Conservation (phyloP, 2,329 filamentous ascomycete species). For the Aurifilum marmelostoma region DNA sequence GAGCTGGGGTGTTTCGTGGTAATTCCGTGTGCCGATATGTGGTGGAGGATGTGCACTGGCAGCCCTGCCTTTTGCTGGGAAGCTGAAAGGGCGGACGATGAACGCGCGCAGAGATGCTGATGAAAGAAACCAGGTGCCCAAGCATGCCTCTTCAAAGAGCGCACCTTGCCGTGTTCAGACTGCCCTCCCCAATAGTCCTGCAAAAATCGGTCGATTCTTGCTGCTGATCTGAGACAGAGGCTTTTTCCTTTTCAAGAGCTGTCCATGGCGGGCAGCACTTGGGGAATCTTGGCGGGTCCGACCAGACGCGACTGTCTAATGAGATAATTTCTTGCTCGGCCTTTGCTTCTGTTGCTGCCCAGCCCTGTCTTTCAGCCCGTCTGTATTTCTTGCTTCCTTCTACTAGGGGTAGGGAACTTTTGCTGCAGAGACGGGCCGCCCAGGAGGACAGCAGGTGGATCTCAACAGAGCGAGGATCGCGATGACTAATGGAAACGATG, state of each 20-base stretch:
- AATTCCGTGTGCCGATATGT: constrained; percentile 6
- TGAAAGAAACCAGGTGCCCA: background rate
- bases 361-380: background rate
- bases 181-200: background rate
- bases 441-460: background rate
- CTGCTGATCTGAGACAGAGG: constrained; percentile 27
- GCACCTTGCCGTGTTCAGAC: constrained; percentile 11
- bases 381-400: background rate
- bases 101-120: background rate
- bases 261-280: background rate
- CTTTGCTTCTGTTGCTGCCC: constrained; percentile 13
- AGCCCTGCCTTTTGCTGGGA: background rate
- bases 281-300: constrained; percentile 24
- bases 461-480: background rate
- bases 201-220: constrained; percentile 9
- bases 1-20: constrained; percentile 9
- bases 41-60: background rate
- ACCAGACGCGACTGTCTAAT: constrained; percentile 26
- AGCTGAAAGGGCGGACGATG: background rate
- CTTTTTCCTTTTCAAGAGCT: constrained; percentile 18
- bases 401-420: background rate
- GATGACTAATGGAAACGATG: constrained; percentile 4
- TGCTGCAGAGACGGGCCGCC: background rate
- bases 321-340: constrained; percentile 22
- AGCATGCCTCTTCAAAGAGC: constrained; percentile 8